A percentile compares a stretch with the other conserved stretches of the same genome.
These are phyloP conservation scores for Aegilops tauschii DNA, from an alignment of 176 grass and related monocot species.

Conservation along the genomic window DNA sequence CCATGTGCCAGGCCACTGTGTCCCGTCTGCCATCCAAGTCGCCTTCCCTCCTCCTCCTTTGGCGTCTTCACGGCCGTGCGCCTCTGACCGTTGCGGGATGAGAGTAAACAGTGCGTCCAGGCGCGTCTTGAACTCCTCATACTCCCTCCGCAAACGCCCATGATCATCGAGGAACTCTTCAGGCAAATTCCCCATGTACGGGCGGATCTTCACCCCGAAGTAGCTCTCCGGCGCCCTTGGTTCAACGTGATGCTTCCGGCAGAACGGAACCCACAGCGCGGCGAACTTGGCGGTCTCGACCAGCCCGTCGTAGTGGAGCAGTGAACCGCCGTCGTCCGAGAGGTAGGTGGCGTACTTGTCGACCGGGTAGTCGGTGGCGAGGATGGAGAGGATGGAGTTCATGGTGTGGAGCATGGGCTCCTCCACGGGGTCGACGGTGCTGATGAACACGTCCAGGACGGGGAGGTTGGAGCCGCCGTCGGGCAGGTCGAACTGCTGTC, in stretches of 20 bases:
- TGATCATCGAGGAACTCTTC: slow-evolving; percentile 35
- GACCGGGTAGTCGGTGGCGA: slow-evolving; percentile 48
- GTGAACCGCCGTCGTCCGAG: slow-evolving; percentile 44
- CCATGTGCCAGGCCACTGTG: slow-evolving; percentile 51
- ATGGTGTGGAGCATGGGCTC: slow-evolving; percentile 54
- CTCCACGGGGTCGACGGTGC: slow-evolving; percentile 43
- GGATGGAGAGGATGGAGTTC: slow-evolving; percentile 50
- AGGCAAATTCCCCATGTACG: slow-evolving; percentile 30
- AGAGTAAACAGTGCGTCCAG: slow-evolving; percentile 27
- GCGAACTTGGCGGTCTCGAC: slow-evolving; percentile 45
- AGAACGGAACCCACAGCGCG: slow-evolving; percentile 44
- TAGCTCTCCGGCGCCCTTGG: slow-evolving; percentile 51
- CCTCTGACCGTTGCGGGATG: slow-evolving; percentile 33
- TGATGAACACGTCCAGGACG: slow-evolving; percentile 43
- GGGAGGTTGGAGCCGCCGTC: slow-evolving; percentile 42
- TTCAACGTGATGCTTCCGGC: slow-evolving; percentile 50
- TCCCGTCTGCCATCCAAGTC: slow-evolving; percentile 51
- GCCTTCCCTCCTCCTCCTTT: slow-evolving; percentile 27
- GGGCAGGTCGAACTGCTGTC: slow-evolving; percentile 40
- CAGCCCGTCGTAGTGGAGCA: slow-evolving; percentile 45
- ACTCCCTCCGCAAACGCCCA: slow-evolving; percentile 10
- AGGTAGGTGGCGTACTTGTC: slow-evolving; percentile 46
- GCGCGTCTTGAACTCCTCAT: slow-evolving; percentile 41
- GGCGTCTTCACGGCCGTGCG: background rate
- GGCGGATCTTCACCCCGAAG: slow-evolving; percentile 27